Percentiles rank a stretch among this genome's conserved stretches.
phyloP scores from a whole-genome alignment of 441 rosid species.

The California macrophylla region DNA sequence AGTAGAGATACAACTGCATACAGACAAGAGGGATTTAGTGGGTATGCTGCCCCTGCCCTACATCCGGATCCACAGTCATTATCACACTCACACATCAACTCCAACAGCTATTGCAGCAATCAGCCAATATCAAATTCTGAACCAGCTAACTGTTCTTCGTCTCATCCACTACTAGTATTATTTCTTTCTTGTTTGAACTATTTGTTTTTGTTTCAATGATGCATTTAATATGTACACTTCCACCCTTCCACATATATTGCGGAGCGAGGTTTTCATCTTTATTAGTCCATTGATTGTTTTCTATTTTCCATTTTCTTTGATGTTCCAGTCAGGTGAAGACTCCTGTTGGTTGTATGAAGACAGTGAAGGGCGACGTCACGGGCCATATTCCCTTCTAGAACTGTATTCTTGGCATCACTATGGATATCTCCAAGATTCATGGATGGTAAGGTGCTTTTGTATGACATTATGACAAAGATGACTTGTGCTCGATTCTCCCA shows the following conservation, averaged over 20 bases:
- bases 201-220: slow-evolving; percentile 10
- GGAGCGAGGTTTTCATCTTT: not conserved
- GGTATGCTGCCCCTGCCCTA: slow-evolving; percentile 21
- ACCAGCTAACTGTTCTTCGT: slow-evolving; percentile 21
- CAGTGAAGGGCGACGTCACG: slow-evolving; percentile 55
- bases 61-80: slow-evolving; percentile 21
- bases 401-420: slow-evolving; percentile 56
- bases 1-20: slow-evolving; percentile 20
- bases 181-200: slow-evolving; percentile 8
- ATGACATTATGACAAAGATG: not conserved
- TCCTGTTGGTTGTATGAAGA: slow-evolving; percentile 81
- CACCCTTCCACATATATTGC: not conserved
- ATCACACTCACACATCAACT: slow-evolving; percentile 26
- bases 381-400: slow-evolving; percentile 64
- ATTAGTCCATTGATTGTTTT: slow-evolving; percentile 12
- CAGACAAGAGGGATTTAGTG: slow-evolving; percentile 24
- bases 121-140: slow-evolving; percentile 27
- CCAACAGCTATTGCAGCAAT: slow-evolving; percentile 23
- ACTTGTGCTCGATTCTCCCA: not conserved
- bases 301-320: slow-evolving; percentile 6
- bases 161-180: slow-evolving; percentile 40
- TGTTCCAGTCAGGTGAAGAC: slow-evolving; percentile 48
- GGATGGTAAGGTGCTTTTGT: slow-evolving; percentile 39
- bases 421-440: slow-evolving; percentile 55
- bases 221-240: not conserved